These are phyloP conservation scores for Cutaneotrichosporon spelunceum DNA, from an alignment of 1,284 basidiomycete species.

Conservation along the genomic window DNA sequence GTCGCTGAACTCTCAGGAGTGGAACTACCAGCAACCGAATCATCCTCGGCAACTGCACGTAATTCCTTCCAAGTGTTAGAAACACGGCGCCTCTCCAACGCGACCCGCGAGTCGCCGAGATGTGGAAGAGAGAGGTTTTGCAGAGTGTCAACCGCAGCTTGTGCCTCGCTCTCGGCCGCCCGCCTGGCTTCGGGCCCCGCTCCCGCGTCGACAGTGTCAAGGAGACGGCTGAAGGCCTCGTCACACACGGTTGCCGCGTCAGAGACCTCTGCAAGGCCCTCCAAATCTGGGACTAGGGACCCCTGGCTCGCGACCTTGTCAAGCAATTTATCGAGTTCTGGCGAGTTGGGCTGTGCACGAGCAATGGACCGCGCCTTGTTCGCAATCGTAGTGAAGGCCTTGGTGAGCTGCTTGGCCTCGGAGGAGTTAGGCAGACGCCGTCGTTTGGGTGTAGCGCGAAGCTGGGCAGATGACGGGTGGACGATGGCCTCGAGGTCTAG, in stretches of 20 bases:
- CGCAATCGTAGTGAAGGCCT: constrained; percentile 25
- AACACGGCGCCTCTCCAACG: constrained; percentile 25
- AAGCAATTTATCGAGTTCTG: constrained; percentile 12
- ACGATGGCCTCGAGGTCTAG: constrained; percentile 25
- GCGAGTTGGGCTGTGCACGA: background rate
- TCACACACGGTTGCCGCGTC: constrained; percentile 27
- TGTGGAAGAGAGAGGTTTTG: constrained; percentile 15
- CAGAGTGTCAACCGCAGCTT: constrained; percentile 9
- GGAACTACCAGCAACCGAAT: constrained; percentile 1
- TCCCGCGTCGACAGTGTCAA: constrained; percentile 28
- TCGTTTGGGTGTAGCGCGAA: constrained; percentile 14
- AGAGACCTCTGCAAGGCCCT: constrained; percentile 22
- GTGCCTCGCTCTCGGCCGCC: constrained; percentile 9
- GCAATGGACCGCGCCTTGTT: constrained; percentile 20
- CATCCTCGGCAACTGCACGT: constrained; percentile 22
- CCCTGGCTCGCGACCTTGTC: constrained; percentile 16
- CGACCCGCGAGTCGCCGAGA: constrained; percentile 26
- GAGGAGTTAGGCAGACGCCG: constrained; percentile 25
- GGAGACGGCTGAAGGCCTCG: constrained; percentile 25
- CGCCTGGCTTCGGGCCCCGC: background rate
- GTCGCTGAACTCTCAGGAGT: background rate
- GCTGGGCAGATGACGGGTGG: constrained; percentile 15
- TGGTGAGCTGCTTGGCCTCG: constrained; percentile 12
- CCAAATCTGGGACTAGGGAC: constrained; percentile 16
- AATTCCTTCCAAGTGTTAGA: constrained; percentile 27